Evolutionary conservation across 1,284 basidiomycete species (phyloP), one percentile per base, ranked within the genome.

Genomic region (Spongispora temasekensis): DNA sequence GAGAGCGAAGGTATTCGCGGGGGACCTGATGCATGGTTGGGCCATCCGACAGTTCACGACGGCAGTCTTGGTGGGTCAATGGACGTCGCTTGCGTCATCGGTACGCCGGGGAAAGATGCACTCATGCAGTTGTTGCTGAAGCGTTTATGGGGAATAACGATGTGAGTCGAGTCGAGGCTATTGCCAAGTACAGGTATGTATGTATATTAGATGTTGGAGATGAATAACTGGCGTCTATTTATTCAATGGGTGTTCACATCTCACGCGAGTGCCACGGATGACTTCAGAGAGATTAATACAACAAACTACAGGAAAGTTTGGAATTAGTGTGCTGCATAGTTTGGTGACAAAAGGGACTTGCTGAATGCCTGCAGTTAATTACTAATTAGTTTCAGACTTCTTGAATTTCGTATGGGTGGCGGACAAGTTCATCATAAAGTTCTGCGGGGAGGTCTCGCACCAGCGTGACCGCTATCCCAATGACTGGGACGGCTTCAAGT

Each of bases 401-500:
- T 62, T 72, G 76, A 40, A 86, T 79, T 67, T 90, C 89, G 67
- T 87, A 95, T n/a, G 95, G 94, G 76, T 97, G 95, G 60, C 85
- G 85, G 40, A 95, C 93, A 21, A 97, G 85, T 73, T 95, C 93
- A 55, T 93, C 89, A 70, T 97, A 98, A 21, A 97, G 79, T n/a
- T 93, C 91, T 30, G 88, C 72, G 1, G 94, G 94, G 12, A 98
- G 81, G 69, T 98, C 95, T 62, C 94, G 88, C 25, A 97, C 93
- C 31, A 98, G 86, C 0, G 94, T 95, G 23, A 97, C 92, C 0
- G 95, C 94, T 68, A 98, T 93, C 4, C 91, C 92, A 63, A 98
- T 92, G 56, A 98, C 90, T 28, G 90, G 87, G 15, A 89, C 77
- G 2, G 96, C 94, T 65, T 97, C 88, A 1, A 99, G 80, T 0